phyloP scores from a whole-genome alignment of 768 basidiomycete species.

The Leccinellum rugosiceps region DNA sequence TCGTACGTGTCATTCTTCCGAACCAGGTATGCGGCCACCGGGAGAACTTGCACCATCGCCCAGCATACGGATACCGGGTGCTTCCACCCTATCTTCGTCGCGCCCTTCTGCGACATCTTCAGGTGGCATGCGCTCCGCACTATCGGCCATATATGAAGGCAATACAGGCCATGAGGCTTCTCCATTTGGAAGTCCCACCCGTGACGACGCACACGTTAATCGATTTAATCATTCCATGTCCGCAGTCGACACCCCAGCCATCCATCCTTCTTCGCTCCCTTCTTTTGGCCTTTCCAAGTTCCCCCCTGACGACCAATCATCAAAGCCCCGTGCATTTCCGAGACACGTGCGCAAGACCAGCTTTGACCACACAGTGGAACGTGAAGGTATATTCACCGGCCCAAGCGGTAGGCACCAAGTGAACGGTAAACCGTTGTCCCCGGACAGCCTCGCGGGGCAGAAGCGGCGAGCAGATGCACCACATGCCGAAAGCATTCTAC shows the following conservation, averaged over 20 bases:
- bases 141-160: constrained; percentile 49
- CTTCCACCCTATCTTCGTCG: constrained; percentile 42
- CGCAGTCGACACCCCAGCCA: constrained; percentile 44
- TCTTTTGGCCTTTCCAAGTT: constrained; percentile 51
- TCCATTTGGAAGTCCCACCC: constrained; percentile 37
- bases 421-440: constrained; percentile 68
- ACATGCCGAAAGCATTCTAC: constrained; percentile 74
- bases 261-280: constrained; percentile 73
- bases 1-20: constrained; percentile 27
- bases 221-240: constrained; percentile 40
- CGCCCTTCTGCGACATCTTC: constrained; percentile 47
- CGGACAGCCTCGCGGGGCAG: constrained; percentile 61
- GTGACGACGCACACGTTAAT: constrained; percentile 27
- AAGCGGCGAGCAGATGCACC: constrained; percentile 83
- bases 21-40: constrained; percentile 22
- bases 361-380: constrained; percentile 87
- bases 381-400: constrained; percentile 56
- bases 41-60: constrained; percentile 24
- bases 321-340: constrained; percentile 60
- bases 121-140: constrained; percentile 37
- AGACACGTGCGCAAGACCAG: constrained; percentile 90
- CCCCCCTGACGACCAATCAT: constrained; percentile 31
- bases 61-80: constrained; percentile 38
- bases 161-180: constrained; percentile 33
- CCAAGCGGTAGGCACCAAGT: constrained; percentile 74